phyloP scores from a whole-genome alignment of 2,329 filamentous ascomycete genomes.

The Dendryphion nanum region DNA sequence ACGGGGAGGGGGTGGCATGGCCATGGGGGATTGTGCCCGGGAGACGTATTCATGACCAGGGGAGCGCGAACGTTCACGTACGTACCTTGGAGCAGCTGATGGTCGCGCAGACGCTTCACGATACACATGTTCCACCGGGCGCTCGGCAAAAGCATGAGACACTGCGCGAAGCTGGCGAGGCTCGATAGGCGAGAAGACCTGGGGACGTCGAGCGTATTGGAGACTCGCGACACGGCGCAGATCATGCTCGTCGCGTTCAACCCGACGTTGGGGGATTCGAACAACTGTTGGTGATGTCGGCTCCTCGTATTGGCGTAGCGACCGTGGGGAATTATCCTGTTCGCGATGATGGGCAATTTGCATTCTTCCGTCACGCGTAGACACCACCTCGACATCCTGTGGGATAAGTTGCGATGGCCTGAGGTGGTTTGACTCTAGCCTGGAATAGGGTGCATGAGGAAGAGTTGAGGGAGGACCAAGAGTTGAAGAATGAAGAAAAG shows the following conservation, averaged over 20 bases:
- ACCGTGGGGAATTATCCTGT: conserved; percentile 30
- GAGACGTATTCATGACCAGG: conserved; percentile 41
- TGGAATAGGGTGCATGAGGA: conserved; percentile 46
- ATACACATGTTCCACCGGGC: conserved; percentile 33
- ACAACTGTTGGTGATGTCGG: conserved; percentile 39
- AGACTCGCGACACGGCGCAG: conserved; percentile 49
- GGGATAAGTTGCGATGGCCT: conserved; percentile 37
- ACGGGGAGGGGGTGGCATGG: conserved; percentile 53
- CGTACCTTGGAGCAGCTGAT: conserved; percentile 35
- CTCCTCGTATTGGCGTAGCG: conserved; percentile 45
- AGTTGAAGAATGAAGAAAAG: conserved; percentile 61
- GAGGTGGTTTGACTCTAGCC: conserved; percentile 40
- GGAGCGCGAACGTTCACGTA: conserved; percentile 44
- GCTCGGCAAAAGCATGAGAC: conserved; percentile 44
- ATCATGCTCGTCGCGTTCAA: conserved; percentile 46
- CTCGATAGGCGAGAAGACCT: conserved; percentile 42
- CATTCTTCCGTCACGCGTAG: conserved; percentile 40
- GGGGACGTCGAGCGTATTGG: conserved; percentile 46
- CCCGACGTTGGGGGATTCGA: conserved; percentile 38
- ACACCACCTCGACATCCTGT: conserved; percentile 39
- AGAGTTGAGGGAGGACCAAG: conserved; percentile 63
- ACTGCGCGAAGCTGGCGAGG: conserved; percentile 38
- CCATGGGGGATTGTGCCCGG: conserved; percentile 34
- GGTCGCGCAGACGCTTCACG: conserved; percentile 40
- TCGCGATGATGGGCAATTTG: conserved; percentile 49